Conservation (phyloP, 768 basidiomycete genomes). For the Collybia mongolica region DNA sequence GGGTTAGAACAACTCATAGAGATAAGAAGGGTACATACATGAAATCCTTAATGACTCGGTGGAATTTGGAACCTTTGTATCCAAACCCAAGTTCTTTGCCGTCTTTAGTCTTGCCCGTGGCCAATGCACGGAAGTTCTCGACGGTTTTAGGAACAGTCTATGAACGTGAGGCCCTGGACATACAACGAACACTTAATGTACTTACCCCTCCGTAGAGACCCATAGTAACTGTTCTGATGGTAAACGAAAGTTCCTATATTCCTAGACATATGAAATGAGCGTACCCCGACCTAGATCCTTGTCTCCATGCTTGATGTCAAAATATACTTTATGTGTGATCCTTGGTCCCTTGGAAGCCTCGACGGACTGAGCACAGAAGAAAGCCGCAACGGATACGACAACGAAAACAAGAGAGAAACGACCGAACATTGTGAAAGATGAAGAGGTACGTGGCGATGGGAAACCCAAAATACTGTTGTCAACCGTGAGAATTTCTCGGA, state of each 20-base stretch:
- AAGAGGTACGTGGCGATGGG: constrained; percentile 6
- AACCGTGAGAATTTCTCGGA: constrained; percentile 2
- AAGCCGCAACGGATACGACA: constrained; percentile 59
- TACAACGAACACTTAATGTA: constrained; percentile 7
- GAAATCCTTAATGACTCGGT: constrained; percentile 93
- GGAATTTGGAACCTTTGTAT: constrained; percentile 96
- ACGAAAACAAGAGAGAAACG: constrained; percentile 62
- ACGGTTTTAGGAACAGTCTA: constrained; percentile 95
- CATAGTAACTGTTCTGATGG: constrained; percentile 57
- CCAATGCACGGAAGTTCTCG: constrained; percentile 95
- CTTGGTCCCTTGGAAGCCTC: constrained; percentile 86
- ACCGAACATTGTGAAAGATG: constrained; percentile 51
- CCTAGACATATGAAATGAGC: constrained; percentile 15
- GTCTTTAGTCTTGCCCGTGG: constrained; percentile 80
- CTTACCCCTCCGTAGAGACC: constrained; percentile 89
- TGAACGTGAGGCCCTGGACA: not conserved
- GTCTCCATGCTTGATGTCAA: constrained; percentile 93
- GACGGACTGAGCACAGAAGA: constrained; percentile 69
- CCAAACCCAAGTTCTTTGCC: constrained; percentile 81
- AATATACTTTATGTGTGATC: constrained; percentile 92
- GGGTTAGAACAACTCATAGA: constrained; percentile 1
- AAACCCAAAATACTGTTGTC: not conserved
- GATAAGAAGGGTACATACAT: constrained; percentile 51
- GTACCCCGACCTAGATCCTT: constrained; percentile 78
- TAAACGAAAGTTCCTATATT: constrained; percentile 9